Percentiles rank a stretch among this genome's conserved stretches.
phyloP scores from a whole-genome alignment of 768 basidiomycete genomes.

The Phaeotremella fagi region DNA sequence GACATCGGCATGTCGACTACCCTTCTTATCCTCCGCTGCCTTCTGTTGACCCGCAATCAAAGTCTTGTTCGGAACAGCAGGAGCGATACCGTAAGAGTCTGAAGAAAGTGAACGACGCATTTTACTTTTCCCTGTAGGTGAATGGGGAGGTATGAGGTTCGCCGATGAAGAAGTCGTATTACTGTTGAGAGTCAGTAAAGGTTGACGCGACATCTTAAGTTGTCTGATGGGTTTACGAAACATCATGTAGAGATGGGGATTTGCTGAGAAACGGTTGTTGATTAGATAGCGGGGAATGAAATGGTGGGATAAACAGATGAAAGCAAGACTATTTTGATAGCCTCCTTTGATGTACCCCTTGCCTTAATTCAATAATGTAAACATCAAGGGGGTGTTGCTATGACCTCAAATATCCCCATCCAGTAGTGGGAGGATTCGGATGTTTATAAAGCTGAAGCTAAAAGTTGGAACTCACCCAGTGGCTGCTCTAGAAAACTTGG shows the following conservation, averaged over 20 bases:
- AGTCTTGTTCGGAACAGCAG: constrained; percentile 5
- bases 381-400: too few species aligned
- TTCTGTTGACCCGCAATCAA: constrained; percentile 35
- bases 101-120: constrained; percentile 38
- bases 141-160: constrained; percentile 20
- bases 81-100: constrained; percentile 33
- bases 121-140: constrained; percentile 13
- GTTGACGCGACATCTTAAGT: constrained; percentile 1
- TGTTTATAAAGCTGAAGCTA: not conserved
- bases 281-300: too few species aligned
- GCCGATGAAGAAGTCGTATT: constrained; percentile 22
- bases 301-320: not conserved
- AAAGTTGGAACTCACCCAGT: constrained; percentile 18
- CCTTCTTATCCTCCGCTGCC: constrained; percentile 40
- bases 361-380: too few species aligned
- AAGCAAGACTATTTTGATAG: not conserved
- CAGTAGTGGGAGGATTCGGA: too few species aligned
- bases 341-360: not conserved
- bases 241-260: too few species aligned
- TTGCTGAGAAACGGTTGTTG: too few species aligned
- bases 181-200: constrained; percentile 17
- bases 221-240: not conserved
- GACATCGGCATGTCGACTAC: constrained; percentile 46
- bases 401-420: too few species aligned
- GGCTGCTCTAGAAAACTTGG: constrained; percentile 20